Evolutionary conservation across 371 early-diverging fungal genomes (phyloP).

Genomic region (Mortierella sp.): DNA sequence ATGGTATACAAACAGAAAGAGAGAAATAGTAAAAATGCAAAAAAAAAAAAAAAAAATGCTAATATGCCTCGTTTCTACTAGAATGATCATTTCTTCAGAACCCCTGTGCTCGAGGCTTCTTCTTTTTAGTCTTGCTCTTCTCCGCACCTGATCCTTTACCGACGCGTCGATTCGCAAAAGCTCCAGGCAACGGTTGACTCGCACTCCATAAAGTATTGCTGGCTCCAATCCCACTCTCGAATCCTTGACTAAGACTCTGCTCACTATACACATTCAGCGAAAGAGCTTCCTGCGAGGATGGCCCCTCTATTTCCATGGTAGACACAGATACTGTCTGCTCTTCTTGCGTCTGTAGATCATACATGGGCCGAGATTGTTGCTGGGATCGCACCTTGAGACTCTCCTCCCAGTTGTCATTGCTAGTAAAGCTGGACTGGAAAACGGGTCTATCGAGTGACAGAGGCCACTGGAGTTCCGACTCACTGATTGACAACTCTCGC

Average conservation of each 20-base stretch:
- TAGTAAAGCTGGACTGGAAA: conserved; percentile 3
- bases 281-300: neutral
- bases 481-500: neutral
- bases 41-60: no score
- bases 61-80: no score
- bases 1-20: no score
- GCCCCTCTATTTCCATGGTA: neutral
- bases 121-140: conserved; percentile 29
- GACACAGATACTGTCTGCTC: neutral
- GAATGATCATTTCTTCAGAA: conserved; percentile 17
- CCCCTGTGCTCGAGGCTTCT: conserved; percentile 32
- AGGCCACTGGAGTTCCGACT: neutral
- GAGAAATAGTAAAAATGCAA: no score
- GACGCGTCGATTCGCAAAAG: conserved; percentile 18
- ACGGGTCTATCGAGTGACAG: conserved; percentile 2
- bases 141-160: neutral
- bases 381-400: neutral
- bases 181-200: conserved; percentile 41
- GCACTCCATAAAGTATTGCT: conserved; percentile 18
- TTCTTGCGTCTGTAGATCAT: neutral
- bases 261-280: neutral
- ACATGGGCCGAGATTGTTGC: neutral
- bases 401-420: conserved; percentile 5
- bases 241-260: conserved; percentile 13
- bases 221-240: neutral